phyloP scores from a whole-genome alignment of 2,329 filamentous ascomycete species.

The Aspergillus pseudonomiae region DNA sequence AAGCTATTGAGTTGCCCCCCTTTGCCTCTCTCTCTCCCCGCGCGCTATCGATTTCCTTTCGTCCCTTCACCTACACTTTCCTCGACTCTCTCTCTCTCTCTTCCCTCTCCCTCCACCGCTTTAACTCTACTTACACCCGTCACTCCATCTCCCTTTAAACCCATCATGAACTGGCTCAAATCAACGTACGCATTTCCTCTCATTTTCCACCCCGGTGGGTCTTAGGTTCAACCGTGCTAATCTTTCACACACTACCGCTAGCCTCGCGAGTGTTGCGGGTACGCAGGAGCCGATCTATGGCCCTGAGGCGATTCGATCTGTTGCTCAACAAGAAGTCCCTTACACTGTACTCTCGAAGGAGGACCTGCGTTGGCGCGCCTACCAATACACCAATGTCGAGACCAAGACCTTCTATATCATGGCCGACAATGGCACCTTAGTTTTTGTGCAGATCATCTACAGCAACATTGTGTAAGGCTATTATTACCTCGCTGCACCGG shows the following conservation, averaged over 20 bases:
- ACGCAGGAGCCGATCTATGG: constrained; percentile 97
- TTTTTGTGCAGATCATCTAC: constrained; percentile 90
- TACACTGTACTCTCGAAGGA: constrained; percentile 79
- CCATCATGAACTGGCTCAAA: constrained; percentile 94
- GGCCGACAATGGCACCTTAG: constrained; percentile 74
- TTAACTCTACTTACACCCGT: background rate
- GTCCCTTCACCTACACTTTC: constrained; percentile 18
- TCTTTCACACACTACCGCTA: constrained; percentile 47
- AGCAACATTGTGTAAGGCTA: constrained; percentile 85
- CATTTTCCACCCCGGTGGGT: constrained; percentile 11
- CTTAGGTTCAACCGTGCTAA: constrained; percentile 50
- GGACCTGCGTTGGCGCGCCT: constrained; percentile 78
- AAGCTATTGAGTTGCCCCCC: constrained; percentile 14
- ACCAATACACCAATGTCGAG: constrained; percentile 88
- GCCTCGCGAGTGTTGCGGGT: constrained; percentile 78
- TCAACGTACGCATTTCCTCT: constrained; percentile 67
- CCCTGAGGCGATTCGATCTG: constrained; percentile 80
- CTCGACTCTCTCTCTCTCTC: constrained; percentile 25
- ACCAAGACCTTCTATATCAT: constrained; percentile 93
- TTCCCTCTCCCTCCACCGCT: constrained; percentile 13
- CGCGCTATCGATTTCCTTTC: constrained; percentile 38
- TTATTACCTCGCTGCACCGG: background rate
- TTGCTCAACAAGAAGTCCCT: constrained; percentile 75
- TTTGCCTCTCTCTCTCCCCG: constrained; percentile 29
- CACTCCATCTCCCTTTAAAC: constrained; percentile 27